Evolutionary conservation across 164 flowering plant species (phyloP).

Genomic region (Magnolia officinalis): DNA sequence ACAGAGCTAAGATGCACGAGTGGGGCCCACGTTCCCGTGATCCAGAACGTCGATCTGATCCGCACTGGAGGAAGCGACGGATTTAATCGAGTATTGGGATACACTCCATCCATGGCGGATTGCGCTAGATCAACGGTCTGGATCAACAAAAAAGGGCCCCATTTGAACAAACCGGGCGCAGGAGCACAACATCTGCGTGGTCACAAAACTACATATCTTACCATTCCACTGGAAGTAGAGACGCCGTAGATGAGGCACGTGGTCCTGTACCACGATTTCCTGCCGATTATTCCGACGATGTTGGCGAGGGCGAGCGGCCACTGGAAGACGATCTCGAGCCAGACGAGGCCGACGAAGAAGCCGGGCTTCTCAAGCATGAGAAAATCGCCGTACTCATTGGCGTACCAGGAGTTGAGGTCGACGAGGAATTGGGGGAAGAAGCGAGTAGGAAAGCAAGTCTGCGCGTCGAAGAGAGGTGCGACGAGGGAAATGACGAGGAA

Average conservation of each 20-base stretch:
- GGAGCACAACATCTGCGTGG: too few species aligned
- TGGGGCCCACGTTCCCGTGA: too few species aligned
- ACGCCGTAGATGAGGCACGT: conserved; percentile 73
- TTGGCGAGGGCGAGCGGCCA: conserved; percentile 69
- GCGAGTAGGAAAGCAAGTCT: conserved; percentile 36
- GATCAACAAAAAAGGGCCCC: too few species aligned
- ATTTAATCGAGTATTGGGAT: too few species aligned
- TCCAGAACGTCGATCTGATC: too few species aligned
- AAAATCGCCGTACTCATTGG: conserved; percentile 44
- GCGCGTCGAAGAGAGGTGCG: conserved; percentile 58
- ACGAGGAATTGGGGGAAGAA: conserved; percentile 45
- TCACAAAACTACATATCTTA: conserved; percentile 12
- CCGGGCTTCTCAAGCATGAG: conserved; percentile 54
- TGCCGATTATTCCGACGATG: conserved; percentile 38
- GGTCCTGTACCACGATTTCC: conserved; percentile 48
- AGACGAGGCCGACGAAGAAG: conserved; percentile 58
- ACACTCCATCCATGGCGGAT: too few species aligned
- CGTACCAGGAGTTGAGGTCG: conserved; percentile 43
- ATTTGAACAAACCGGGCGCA: not conserved
- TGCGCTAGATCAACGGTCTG: too few species aligned
- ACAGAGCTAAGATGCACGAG: too few species aligned
- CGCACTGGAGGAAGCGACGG: too few species aligned
- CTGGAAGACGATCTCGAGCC: conserved; percentile 58
- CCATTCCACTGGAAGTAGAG: conserved; percentile 52
- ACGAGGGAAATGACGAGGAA: conserved; percentile 44